These are phyloP conservation scores for Barnettozyma sp. DNA, from an alignment of 805 yeast genomes.

Conservation along the genomic window DNA sequence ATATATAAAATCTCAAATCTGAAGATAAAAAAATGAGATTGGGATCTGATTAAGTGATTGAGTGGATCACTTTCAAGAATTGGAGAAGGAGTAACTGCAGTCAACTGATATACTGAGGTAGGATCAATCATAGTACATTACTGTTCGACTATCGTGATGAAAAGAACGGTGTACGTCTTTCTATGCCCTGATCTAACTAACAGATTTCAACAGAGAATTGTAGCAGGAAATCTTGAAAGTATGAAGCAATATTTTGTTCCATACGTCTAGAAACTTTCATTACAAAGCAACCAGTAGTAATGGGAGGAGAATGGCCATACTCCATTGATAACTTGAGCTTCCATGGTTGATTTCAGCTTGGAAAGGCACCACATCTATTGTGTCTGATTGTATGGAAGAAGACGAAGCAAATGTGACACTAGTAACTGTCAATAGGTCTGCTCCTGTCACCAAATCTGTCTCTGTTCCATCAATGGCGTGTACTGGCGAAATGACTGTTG, in stretches of 20 bases:
- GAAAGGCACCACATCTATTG: background rate
- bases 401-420: background rate
- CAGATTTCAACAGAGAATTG: background rate
- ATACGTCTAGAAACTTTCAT: background rate
- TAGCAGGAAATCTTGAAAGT: background rate
- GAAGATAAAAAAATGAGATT: too few species aligned
- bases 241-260: background rate
- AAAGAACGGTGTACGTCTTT: background rate
- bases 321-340: background rate
- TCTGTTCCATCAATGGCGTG: background rate
- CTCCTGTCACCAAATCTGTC: too few species aligned
- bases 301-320: background rate
- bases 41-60: too few species aligned
- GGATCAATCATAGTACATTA: too few species aligned
- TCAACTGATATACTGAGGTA: too few species aligned
- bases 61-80: too few species aligned
- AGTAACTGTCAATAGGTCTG: conserved; percentile 1
- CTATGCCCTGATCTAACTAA: too few species aligned
- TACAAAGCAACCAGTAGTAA: background rate
- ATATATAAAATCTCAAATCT: too few species aligned
- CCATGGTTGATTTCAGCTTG: background rate
- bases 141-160: background rate
- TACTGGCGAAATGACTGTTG: background rate
- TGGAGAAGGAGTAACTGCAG: too few species aligned
- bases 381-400: background rate